Evolutionary conservation across 1,284 basidiomycete genomes (phyloP).

Genomic region (Hortiboletus rubellus): DNA sequence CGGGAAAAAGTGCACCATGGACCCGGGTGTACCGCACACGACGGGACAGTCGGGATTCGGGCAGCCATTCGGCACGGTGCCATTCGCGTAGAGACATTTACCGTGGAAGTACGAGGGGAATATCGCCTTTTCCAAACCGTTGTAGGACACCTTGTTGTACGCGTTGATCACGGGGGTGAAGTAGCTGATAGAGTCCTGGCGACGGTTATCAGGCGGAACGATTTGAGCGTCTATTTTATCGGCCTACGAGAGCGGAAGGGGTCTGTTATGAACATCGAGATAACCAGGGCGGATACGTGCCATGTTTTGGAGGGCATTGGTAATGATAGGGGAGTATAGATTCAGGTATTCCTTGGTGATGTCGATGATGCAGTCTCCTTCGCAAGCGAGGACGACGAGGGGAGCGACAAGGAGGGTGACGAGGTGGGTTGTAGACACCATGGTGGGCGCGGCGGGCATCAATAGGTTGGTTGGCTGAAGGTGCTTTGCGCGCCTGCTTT

Average conservation of each 20-base stretch:
- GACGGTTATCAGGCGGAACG: constrained; percentile 36
- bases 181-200: constrained; percentile 36
- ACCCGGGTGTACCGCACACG: constrained; percentile 78
- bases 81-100: constrained; percentile 60
- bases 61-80: constrained; percentile 62
- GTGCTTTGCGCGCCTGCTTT: background rate
- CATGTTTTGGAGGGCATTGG: constrained; percentile 23
- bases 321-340: constrained; percentile 42
- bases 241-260: constrained; percentile 32
- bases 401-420: constrained; percentile 28
- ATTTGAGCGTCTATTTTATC: constrained; percentile 38
- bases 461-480: background rate
- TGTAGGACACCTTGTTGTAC: constrained; percentile 47
- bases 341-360: constrained; percentile 55
- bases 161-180: constrained; percentile 48
- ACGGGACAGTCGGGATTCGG: constrained; percentile 76
- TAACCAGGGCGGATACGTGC: constrained; percentile 11
- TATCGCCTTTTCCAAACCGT: constrained; percentile 49
- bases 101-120: constrained; percentile 72
- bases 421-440: constrained; percentile 25
- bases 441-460: constrained; percentile 14
- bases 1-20: constrained; percentile 65
- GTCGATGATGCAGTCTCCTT: constrained; percentile 63
- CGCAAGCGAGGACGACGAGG: constrained; percentile 53
- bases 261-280: background rate